phyloP scores from a whole-genome alignment of 768 basidiomycete species.

The Tylopilus sp. region DNA sequence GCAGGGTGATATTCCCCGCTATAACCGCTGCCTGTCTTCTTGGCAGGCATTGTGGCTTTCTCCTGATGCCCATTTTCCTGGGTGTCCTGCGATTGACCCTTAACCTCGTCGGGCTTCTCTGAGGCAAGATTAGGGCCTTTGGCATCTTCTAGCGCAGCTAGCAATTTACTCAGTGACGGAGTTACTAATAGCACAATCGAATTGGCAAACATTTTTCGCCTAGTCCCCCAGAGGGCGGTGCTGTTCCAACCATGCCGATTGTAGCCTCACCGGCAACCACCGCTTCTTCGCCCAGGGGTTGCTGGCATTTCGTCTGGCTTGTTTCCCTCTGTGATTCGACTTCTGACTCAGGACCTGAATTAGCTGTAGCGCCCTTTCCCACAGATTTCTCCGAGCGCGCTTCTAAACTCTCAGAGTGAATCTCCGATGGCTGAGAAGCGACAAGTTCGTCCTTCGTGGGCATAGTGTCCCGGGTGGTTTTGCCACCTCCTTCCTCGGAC shows the following conservation, averaged over 20 bases:
- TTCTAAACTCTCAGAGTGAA: neutral
- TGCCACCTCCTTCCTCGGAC: neutral
- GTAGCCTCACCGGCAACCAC: neutral
- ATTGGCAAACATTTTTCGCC: slow-evolving; percentile 11
- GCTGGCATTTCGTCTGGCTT: neutral
- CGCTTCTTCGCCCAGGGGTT: neutral
- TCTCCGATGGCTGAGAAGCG: neutral
- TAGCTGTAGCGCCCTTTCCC: neutral
- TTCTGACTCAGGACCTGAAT: neutral
- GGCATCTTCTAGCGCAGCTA: neutral
- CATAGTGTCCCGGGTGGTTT: neutral
- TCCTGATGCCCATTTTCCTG: slow-evolving; percentile 2
- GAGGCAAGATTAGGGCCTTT: neutral
- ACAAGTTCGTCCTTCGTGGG: neutral
- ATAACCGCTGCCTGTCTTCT: slow-evolving; percentile 2
- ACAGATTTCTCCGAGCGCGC: neutral
- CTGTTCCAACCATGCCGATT: neutral
- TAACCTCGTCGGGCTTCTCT: neutral
- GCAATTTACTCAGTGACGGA: neutral
- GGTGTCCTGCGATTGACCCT: neutral
- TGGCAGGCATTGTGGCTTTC: neutral
- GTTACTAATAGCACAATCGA: neutral
- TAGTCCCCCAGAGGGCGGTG: neutral
- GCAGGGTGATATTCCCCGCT: slow-evolving; percentile 28
- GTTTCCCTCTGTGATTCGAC: neutral